Evolutionary conservation across 2,329 filamentous ascomycete species (phyloP).

Genomic region (Pestalotiopsis fici): DNA sequence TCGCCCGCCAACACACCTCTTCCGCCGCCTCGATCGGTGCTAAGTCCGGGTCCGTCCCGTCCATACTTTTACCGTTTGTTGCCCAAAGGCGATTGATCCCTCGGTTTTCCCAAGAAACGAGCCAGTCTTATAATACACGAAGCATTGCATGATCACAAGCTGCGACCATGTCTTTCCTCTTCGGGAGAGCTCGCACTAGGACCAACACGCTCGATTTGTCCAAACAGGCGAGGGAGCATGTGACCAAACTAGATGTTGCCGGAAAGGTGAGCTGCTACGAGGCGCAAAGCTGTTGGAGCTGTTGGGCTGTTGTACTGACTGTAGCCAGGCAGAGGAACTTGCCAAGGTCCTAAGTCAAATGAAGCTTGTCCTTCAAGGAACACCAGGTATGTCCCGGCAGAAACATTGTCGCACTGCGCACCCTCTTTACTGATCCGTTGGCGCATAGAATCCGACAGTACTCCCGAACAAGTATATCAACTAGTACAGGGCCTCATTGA

Average conservation of each 20-base stretch:
- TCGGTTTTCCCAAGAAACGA: not conserved
- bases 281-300: not conserved
- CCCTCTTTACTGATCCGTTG: not conserved
- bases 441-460: constrained; percentile 75
- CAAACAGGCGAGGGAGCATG: constrained; percentile 57
- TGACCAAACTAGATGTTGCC: constrained; percentile 52
- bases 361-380: constrained; percentile 92
- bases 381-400: constrained; percentile 66
- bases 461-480: constrained; percentile 83
- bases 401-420: not conserved
- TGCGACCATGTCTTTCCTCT: constrained; percentile 54
- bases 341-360: constrained; percentile 85
- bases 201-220: constrained; percentile 54
- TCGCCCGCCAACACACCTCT: not conserved
- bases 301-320: constrained; percentile 7
- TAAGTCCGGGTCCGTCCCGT: not conserved
- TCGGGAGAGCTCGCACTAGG: constrained; percentile 53
- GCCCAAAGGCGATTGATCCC: not conserved
- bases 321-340: constrained; percentile 76
- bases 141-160: not conserved
- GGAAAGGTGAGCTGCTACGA: constrained; percentile 42
- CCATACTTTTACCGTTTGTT: not conserved
- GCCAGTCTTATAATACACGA: not conserved
- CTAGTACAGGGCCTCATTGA: constrained; percentile 83
- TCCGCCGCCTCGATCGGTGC: not conserved